phyloP scores from a whole-genome alignment of 202 grass and related monocot genomes.

The Zizania palustris region DNA sequence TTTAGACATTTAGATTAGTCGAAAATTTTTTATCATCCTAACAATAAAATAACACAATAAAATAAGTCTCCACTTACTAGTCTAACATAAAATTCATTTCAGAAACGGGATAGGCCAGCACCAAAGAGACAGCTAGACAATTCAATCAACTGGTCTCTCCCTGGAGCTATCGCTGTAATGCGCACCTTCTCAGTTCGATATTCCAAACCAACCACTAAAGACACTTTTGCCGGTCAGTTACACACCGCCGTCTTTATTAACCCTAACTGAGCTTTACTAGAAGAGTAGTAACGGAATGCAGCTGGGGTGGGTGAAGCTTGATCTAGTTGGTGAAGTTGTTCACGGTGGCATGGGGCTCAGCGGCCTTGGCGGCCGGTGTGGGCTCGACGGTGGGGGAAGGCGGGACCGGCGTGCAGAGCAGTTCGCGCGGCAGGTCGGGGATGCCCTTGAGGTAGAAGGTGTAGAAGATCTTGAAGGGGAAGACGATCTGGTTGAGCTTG shows the following conservation, averaged over 20 bases:
- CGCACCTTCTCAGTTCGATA: neutral
- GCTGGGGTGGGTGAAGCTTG: neutral
- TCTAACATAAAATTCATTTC: too few relatives aligned
- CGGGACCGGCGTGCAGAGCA: constrained; percentile 79
- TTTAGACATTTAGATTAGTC: too few relatives aligned
- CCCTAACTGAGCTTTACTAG: neutral
- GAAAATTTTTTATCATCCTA: too few relatives aligned
- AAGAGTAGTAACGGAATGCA: too few relatives aligned
- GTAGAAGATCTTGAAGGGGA: constrained; percentile 96
- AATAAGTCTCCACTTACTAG: too few relatives aligned
- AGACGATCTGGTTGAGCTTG: constrained; percentile 94
- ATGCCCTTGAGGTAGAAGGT: constrained; percentile 93
- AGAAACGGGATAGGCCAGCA: too few relatives aligned
- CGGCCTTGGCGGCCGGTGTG: constrained; percentile 67
- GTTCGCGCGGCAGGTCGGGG: constrained; percentile 70
- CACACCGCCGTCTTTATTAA: neutral
- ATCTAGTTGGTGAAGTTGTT: constrained; percentile 69
- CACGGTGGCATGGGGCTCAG: constrained; percentile 59
- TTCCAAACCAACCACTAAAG: neutral
- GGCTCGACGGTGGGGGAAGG: constrained; percentile 78
- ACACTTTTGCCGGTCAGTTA: too few relatives aligned
- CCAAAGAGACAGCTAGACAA: too few relatives aligned
- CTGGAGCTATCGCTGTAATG: neutral
- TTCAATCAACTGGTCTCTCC: too few relatives aligned
- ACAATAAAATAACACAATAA: too few relatives aligned